A percentile compares a stretch with the other conserved stretches of the same genome.
Conservation (phyloP, 2,329 filamentous ascomycete genomes). For the Colletotrichum musicola region DNA sequence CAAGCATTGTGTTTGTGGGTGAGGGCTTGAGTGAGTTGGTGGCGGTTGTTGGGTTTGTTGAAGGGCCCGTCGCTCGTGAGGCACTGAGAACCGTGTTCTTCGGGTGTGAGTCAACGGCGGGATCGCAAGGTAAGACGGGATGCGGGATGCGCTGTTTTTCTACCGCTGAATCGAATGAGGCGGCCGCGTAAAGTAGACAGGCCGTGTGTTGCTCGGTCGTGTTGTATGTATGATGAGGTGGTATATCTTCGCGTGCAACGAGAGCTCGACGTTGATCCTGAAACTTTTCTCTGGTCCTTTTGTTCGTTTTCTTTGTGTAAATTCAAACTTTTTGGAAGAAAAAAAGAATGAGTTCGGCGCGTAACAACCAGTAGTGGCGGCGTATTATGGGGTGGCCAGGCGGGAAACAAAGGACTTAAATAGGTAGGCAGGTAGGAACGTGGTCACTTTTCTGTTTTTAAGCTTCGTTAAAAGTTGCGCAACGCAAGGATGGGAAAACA, state of each 20-base stretch:
- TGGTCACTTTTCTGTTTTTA: constrained; percentile 17
- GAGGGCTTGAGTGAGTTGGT: constrained; percentile 15
- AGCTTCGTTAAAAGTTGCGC: constrained; percentile 10
- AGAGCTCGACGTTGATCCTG: too few species aligned
- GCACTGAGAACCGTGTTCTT: not conserved
- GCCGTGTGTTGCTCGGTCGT: too few species aligned
- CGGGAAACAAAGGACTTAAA: constrained; percentile 34
- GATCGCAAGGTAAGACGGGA: not conserved
- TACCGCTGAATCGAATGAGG: too few species aligned
- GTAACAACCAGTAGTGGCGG: not conserved
- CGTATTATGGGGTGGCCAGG: not conserved
- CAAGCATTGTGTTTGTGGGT: constrained; percentile 52
- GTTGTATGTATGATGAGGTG: too few species aligned
- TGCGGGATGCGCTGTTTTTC: too few species aligned
- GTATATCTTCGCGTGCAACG: too few species aligned
- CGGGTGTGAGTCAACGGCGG: not conserved
- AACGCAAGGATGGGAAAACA: constrained; percentile 18
- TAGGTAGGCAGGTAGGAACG: constrained; percentile 11
- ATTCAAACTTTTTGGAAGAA: not conserved
- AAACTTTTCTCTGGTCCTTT: too few species aligned
- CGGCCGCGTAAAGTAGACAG: too few species aligned
- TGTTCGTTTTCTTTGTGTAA: too few species aligned
- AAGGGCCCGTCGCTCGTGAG: not conserved
- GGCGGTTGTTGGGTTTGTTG: not conserved
- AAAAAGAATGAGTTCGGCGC: not conserved